Evolutionary conservation across 2,329 filamentous ascomycete genomes (phyloP), one percentile per base, ranked within the genome.

Genomic region (Aureobasidium sp.): DNA sequence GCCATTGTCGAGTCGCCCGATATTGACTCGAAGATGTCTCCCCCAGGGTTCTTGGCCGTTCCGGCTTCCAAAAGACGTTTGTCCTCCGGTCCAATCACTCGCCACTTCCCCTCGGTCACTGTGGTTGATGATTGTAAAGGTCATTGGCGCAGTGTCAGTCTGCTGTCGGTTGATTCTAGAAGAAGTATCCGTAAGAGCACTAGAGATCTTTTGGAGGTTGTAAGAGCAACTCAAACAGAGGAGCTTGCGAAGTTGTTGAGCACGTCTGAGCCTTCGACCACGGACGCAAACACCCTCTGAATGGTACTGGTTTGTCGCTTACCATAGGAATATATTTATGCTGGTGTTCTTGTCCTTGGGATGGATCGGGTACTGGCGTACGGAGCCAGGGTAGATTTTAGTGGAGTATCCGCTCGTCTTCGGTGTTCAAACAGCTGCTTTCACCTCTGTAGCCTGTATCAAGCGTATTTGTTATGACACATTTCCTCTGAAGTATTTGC

Each of bases 81-180:
- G 12, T 44, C 24, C 17, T 53, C 39, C 6, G 34, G 50, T 15
- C 37, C 61, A 32, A 37, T 60, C 9, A 64, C 68, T 27, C 64
- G 67, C 2, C 67, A 66, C 2, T 73, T 68, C 50, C 70, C 70
- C 13, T 72, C 69, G 17, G 70, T 70, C 10, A 72, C 70, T 1
- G 70, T 72, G 1, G 61, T 72, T 8, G 71, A 73, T 57, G 71
- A 73, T 55, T 65, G 69, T 15, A 69, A 70, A 50, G 70, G 71
- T 9, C 66, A 71, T 48, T 67, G 63, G 63, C 63, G 69, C 1
- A 69, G 67, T 59, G 63, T 72, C 20, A 69, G 67, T 20, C 60
- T 71, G 47, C 66, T 71, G 27, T 70, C 68, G 12, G 67, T 67
- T 24, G 63, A 62, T 12, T 63, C 63, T 32, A 53, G 57, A 26